phyloP scores from a whole-genome alignment of 2,329 filamentous ascomycete genomes.

The Aspergillus viridinutans region DNA sequence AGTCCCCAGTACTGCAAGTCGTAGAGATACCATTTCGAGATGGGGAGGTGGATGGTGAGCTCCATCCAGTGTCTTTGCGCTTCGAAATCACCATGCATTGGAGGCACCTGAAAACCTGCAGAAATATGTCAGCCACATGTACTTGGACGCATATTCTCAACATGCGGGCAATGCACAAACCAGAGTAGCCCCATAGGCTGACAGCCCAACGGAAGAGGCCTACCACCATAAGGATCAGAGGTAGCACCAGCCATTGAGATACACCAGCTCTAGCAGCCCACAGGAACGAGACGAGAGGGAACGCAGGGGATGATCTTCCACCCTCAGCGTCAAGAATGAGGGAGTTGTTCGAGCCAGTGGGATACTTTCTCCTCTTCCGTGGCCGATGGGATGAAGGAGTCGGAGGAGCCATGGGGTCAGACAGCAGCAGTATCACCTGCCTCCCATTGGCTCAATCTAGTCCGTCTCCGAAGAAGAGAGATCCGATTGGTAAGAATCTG shows the following conservation, averaged over 20 bases:
- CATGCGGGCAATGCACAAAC: slow-evolving; percentile 42
- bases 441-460: slow-evolving; percentile 18
- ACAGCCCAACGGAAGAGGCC: slow-evolving; percentile 91
- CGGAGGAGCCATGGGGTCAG: slow-evolving; percentile 24
- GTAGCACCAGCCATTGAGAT: slow-evolving; percentile 89
- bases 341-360: slow-evolving; percentile 39
- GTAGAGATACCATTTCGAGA: slow-evolving; percentile 97
- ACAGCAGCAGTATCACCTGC: slow-evolving; percentile 10
- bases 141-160: background rate
- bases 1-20: slow-evolving; percentile 96
- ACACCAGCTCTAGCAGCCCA: slow-evolving; percentile 79
- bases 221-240: slow-evolving; percentile 81
- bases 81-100: slow-evolving; percentile 96
- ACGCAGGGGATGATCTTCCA: slow-evolving; percentile 60
- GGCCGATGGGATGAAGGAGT: slow-evolving; percentile 38
- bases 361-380: slow-evolving; percentile 43
- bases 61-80: slow-evolving; percentile 99
- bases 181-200: slow-evolving; percentile 92
- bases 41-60: slow-evolving; percentile 78
- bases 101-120: slow-evolving; percentile 70
- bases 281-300: slow-evolving; percentile 88
- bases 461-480: background rate
- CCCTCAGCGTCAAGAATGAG: slow-evolving; percentile 43
- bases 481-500: background rate
- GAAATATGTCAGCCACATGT: slow-evolving; percentile 3